Percentiles rank a stretch among this genome's conserved stretches.
phyloP scores from a whole-genome alignment of 805 yeast genomes.

The Clavispora fructus region DNA sequence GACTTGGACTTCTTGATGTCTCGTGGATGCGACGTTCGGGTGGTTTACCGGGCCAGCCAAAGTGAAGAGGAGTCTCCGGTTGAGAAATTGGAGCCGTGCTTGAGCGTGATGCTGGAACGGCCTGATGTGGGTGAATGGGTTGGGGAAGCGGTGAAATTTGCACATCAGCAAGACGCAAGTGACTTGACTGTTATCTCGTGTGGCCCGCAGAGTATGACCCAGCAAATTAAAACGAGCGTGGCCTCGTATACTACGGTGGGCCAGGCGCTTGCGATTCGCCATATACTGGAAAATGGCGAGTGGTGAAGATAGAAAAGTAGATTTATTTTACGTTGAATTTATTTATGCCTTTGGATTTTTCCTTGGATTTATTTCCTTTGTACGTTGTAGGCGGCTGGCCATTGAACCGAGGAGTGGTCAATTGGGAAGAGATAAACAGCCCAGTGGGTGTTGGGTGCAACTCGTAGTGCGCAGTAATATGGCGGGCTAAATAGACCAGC shows the following conservation, averaged over 20 bases:
- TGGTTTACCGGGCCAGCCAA: conserved; percentile 5
- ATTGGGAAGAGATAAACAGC: neutral
- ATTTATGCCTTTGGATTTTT: too few species aligned
- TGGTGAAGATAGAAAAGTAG: conserved; percentile 4
- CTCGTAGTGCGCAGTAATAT: too few species aligned
- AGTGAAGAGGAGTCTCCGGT: conserved; percentile 7
- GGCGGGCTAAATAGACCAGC: too few species aligned
- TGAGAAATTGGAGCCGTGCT: conserved; percentile 6
- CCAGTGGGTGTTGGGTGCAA: neutral
- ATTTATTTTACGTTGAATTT: too few species aligned
- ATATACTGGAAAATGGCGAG: conserved; percentile 9
- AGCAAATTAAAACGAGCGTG: conserved; percentile 6
- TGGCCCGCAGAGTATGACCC: conserved; percentile 13
- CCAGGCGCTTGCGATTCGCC: conserved; percentile 6
- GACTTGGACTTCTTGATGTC: conserved; percentile 9
- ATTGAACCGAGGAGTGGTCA: too few species aligned
- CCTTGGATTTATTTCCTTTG: too few species aligned
- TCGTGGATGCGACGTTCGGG: conserved; percentile 11
- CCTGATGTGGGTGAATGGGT: conserved; percentile 10
- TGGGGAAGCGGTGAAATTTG: conserved; percentile 5
- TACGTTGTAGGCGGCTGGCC: too few species aligned
- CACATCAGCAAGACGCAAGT: neutral
- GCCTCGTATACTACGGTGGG: conserved; percentile 6
- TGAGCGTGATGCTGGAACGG: conserved; percentile 7
- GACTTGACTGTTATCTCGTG: conserved; percentile 9